Evolutionary conservation across 2,329 filamentous ascomycete genomes (phyloP), one percentile per base, ranked within the genome.

Genomic region (Byssoonygena ceratinophila): DNA sequence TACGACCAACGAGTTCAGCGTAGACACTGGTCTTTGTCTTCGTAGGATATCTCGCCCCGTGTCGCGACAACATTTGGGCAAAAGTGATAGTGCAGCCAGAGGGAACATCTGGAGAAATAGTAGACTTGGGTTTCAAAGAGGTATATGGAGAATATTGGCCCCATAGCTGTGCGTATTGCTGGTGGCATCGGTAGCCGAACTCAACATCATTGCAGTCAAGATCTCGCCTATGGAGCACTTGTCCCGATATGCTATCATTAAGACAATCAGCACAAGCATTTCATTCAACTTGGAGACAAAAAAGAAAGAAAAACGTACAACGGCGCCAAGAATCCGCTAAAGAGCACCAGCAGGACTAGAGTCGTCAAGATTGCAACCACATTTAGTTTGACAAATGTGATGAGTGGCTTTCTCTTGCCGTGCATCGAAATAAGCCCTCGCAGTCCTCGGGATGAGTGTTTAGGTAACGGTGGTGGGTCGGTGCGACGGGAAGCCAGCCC

Each of bases 61-160:
- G 90, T 1, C 90, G 82, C 20, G 87, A 89, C 45, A 96, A 76
- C 22, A 90, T 73, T 62, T 90, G 85, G 1, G 78, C 90, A 67
- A 94, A 91, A 2, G 83, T 91, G 59, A 91, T 71, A 11, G 78
- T 71, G 69, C 90, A 96, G n/a, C 73, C 74, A 0, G 72, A 59
- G 0, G 88, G 89, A 0, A 84, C 71, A 6, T 73, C 72, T 5
- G 75, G 60, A 14, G 80, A 72, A 47, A 87, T 79, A 2, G 79
- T 73, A 1, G 84, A 88, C 5, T 82, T 77, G 3, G 58, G 51
- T 1, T 56, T 56, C 0, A 90, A 83, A 0, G 83, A 77, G 68
- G 86, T 95, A 70, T 82, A 94, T 1, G 89, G 87, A 16, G 87
- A 85, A 67, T 95, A 95, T 66, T 91, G 88, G 52, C 89, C 90